Evolutionary conservation across 495 filamentous ascomycete species (phyloP).

Genomic region (Aspergillus conjunctus): DNA sequence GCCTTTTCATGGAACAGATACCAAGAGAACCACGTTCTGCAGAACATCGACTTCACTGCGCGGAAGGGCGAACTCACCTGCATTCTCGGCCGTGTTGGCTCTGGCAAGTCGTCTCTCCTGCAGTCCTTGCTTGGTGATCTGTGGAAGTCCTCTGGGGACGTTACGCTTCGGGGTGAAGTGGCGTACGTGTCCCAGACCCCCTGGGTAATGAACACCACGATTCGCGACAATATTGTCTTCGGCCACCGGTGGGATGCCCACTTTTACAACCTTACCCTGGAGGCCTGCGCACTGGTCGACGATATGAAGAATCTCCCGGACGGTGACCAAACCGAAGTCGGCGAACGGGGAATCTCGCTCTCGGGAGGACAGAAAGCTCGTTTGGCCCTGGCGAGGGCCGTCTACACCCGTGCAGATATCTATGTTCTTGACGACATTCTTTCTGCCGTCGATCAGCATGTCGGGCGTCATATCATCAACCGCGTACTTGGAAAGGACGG

Average conservation of each 20-base stretch:
- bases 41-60: constrained; percentile 68
- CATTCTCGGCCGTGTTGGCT: constrained; percentile 89
- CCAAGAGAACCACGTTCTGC: not conserved
- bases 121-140: constrained; percentile 84
- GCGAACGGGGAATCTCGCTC: constrained; percentile 92
- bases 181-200: constrained; percentile 89
- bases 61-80: constrained; percentile 88
- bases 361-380: constrained; percentile 96
- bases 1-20: not conserved
- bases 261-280: constrained; percentile 90
- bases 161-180: constrained; percentile 71
- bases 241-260: constrained; percentile 88
- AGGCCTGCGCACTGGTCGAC: constrained; percentile 89
- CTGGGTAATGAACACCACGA: constrained; percentile 97
- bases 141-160: constrained; percentile 83
- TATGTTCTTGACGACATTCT: constrained; percentile 92
- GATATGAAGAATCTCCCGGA: constrained; percentile 91
- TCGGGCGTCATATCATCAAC: constrained; percentile 90
- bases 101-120: constrained; percentile 92
- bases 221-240: constrained; percentile 95
- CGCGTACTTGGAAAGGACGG: constrained; percentile 77
- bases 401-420: constrained; percentile 94
- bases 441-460: constrained; percentile 95
- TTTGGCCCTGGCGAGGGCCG: constrained; percentile 85
- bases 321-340: constrained; percentile 93